Evolutionary conservation across 768 basidiomycete species (phyloP), one percentile per base, ranked within the genome.

Genomic region (Steccherinum ochraceum): DNA sequence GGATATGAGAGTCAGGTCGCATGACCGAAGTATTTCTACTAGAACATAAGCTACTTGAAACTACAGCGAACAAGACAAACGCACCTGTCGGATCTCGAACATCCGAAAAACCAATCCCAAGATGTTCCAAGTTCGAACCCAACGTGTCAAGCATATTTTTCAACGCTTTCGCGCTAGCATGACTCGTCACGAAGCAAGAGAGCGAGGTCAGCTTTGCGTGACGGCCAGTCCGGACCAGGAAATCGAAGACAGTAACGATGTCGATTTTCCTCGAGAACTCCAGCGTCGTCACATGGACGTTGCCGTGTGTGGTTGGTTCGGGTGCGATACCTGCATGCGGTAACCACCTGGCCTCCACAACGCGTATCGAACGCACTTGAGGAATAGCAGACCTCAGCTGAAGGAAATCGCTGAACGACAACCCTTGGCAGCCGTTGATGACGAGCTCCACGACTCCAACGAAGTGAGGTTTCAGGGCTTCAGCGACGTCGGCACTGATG

Each of bases 51-150:
- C 5, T 24, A 20, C 24, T 5, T n/a, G 48, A 16, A 21, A 35
- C 27, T n/a, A 20, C 48, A 26, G 10, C 16, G 30, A 35, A 35
- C 16, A 16, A 12, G 45, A 24, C 5, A 16, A n/a, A 52, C 59
- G 21, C 20, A 61, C 60, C 52, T 20, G 60, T 55, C 2, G 57
- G 51, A 40, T 59, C 56, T 13, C 52, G 49, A 1, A 56, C 52
- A n/a, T 56, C 56, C 1, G 55, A 48, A 21, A 61, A 58, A 5
- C 56, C 58, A 10, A 61, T 46, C n/a, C n/a, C 19, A n/a, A 61
- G 42, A 21, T 52, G 24, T 23, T 48, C 24, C 12, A 61, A 49
- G 5, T 45, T n/a, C 13, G 55, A 24, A 10, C 60, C 57, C 12
- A 52, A n/a, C 2, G 54, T 53, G 4, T 45, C 19, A 10, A 61